phyloP scores from a whole-genome alignment of 2,329 filamentous ascomycete genomes.

The Aspergillus jensenii region DNA sequence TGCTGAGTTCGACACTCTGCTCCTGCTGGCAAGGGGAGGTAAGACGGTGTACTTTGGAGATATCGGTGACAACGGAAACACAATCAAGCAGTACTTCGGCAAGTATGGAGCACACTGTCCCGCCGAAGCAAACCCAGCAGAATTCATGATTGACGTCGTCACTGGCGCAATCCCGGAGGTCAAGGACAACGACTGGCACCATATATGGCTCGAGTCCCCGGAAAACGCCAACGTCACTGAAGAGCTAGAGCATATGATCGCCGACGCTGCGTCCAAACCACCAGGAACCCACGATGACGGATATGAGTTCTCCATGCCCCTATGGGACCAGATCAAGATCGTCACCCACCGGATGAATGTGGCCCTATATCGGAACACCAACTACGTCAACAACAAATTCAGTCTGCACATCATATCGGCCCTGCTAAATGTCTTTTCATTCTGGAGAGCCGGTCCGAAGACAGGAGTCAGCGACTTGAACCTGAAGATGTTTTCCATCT shows the following conservation, averaged over 20 bases:
- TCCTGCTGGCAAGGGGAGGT: conserved; percentile 65
- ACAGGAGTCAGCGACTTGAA: neutral
- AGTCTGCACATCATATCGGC: conserved; percentile 53
- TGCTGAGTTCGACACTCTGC: conserved; percentile 68
- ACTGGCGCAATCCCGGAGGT: conserved; percentile 50
- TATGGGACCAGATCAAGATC: conserved; percentile 62
- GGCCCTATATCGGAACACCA: conserved; percentile 64
- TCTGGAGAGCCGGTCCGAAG: conserved; percentile 49
- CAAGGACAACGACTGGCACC: conserved; percentile 63
- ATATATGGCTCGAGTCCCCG: conserved; percentile 67
- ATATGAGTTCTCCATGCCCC: conserved; percentile 66
- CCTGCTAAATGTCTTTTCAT: conserved; percentile 56
- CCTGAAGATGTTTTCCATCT: neutral
- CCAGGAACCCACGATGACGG: conserved; percentile 43
- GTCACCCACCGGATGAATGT: conserved; percentile 67
- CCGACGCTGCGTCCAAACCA: conserved; percentile 43
- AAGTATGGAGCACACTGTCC: conserved; percentile 65
- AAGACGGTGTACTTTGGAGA: conserved; percentile 70
- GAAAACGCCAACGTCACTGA: conserved; percentile 57
- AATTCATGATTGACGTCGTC: conserved; percentile 54
- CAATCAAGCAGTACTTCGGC: conserved; percentile 66
- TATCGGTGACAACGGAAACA: conserved; percentile 64
- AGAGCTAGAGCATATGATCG: conserved; percentile 65
- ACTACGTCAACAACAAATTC: conserved; percentile 67
- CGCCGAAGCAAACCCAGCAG: conserved; percentile 59